Evolutionary conservation across 306 rosid genomes (phyloP), one percentile per base, ranked within the genome.

Genomic region (Quercus ilex): DNA sequence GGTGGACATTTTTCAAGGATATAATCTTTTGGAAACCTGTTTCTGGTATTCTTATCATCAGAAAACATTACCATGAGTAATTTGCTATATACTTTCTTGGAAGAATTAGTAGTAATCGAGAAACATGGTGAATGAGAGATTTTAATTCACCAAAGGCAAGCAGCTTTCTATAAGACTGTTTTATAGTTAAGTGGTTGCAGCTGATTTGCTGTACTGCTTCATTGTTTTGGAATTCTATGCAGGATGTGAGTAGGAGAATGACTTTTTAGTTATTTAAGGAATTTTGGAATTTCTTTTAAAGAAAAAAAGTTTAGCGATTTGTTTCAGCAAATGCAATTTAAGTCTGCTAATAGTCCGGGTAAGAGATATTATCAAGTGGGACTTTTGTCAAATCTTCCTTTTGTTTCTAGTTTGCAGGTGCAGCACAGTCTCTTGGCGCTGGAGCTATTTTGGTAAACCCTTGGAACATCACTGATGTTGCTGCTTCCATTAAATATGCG

Each of bases 381-480:
- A 74, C 41, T 74, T 65, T 46, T 62, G 46, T 38, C 59, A 75
- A 83, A 77, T 77, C 57, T 71, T 73, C 57, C 52, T 77, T 84
- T 26, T 69, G 20, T 62, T 78, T 55, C 77, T 89, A 95, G 99
- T 95, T 95, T 91, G 99, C 99, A 81, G 99, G 99, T 41, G 97
- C 97, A 41, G 99, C 99, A 51, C 99, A 95, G 88, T 92, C 97
- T 65, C 97, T 95, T 80, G 99, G 99, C 43, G 97, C 97, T 9
- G 99, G 99, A 60, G 99, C 99, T 78, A 55, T 95, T 81, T 95
- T 95, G 83, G 96, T 92, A 68, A 95, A 95, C 83, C 99, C 97
- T 64, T 95, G 99, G 99, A 95, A 95, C 74, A 75, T 92, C 84
- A 89, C 94, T 55, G 99, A 95, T 71, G 97, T 95, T 67, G 97